Percentiles rank a stretch among this genome's conserved stretches.
phyloP scores from a whole-genome alignment of 495 filamentous ascomycete genomes.

The Lasiosphaeria ovina region DNA sequence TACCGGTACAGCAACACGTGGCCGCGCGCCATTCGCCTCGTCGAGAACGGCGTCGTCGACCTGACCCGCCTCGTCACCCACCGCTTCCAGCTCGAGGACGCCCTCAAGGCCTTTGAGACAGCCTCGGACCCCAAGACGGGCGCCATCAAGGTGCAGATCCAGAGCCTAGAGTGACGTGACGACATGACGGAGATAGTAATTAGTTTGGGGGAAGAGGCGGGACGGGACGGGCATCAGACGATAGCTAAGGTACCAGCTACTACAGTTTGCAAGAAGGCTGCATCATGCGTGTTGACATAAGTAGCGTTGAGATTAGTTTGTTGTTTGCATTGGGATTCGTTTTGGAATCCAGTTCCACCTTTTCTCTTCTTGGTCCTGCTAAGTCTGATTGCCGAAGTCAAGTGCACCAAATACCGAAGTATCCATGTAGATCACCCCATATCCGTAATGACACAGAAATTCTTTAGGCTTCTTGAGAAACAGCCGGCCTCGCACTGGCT shows the following conservation, averaged over 20 bases:
- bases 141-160: constrained; percentile 93
- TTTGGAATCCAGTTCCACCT: background rate
- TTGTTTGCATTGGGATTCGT: background rate
- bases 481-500: background rate
- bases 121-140: constrained; percentile 85
- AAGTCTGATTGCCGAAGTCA: background rate
- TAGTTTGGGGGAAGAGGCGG: background rate
- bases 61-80: constrained; percentile 82
- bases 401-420: background rate
- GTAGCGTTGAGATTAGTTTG: background rate
- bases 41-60: constrained; percentile 78
- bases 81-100: constrained; percentile 80
- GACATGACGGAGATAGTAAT: background rate
- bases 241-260: background rate
- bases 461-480: no score
- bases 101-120: constrained; percentile 82
- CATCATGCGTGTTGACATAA: background rate
- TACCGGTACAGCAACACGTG: constrained; percentile 95
- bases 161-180: constrained; percentile 49
- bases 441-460: background rate
- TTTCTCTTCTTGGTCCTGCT: background rate
- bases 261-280: background rate
- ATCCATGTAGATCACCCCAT: background rate
- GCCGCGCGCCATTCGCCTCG: constrained; percentile 85
- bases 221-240: background rate